These are phyloP conservation scores for Acanthamoeba rhysodes DNA, from an alignment of 208 protist species.

Conservation along the genomic window DNA sequence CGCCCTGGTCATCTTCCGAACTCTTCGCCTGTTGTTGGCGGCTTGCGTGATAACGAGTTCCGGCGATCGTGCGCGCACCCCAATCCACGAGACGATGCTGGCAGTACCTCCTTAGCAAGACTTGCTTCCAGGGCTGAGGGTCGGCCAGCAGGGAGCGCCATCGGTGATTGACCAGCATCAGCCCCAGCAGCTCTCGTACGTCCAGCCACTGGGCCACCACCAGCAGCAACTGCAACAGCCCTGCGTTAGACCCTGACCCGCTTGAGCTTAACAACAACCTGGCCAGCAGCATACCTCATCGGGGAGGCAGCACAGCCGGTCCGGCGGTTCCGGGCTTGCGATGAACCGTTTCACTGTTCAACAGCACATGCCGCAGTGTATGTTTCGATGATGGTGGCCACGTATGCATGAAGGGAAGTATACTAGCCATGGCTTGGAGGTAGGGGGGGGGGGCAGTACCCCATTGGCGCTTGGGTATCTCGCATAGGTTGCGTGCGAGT, in stretches of 20 bases:
- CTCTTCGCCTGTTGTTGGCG: no score
- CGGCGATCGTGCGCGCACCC: no score
- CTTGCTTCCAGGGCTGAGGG: not conserved
- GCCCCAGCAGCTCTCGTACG: not conserved
- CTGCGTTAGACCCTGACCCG: not conserved
- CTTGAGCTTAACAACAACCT: no score
- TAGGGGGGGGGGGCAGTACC: not conserved
- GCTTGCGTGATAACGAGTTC: no score
- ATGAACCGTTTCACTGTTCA: not conserved
- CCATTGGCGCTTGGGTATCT: not conserved
- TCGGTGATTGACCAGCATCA: not conserved
- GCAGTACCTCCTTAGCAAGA: not conserved
- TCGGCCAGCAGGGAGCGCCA: not conserved
- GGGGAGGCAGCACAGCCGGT: not conserved
- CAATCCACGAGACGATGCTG: no score
- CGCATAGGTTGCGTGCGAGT: not conserved
- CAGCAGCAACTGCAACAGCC: not conserved
- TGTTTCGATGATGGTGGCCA: no score
- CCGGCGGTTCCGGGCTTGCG: not conserved
- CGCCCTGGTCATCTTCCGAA: not conserved
- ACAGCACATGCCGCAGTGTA: not conserved
- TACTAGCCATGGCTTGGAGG: no score
- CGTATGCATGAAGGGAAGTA: not conserved
- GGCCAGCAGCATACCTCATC: not conserved
- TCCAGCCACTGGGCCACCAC: not conserved